Base-by-base conservation (phyloP, 768 basidiomycete genomes). In the Mycena metata region DNA sequence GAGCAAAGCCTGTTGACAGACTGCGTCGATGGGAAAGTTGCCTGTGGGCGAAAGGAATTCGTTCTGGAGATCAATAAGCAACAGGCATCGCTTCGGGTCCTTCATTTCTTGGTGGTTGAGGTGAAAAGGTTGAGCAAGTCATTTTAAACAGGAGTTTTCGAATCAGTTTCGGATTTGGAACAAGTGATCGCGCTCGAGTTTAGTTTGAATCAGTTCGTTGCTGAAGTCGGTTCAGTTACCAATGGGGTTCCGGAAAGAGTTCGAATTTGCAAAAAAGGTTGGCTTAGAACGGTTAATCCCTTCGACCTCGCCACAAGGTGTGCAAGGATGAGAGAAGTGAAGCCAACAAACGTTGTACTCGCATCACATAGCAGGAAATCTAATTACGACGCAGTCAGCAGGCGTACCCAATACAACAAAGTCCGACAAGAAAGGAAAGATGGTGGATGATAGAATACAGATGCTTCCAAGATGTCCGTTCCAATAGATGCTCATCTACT, bases 51-150 rank as follows among this genome's bases (percentile, higher is more conserved):
- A 72, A 42, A 76, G 69, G 57, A 75, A 79, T 41, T 77, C 77
- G 57, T 77, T 76, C 64, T 78, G 77, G 19, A 76, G 67, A 62
- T 79, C 75, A 43, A 78, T 65, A 30, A 79, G 60, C n/a, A 77
- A 36, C 45, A 79, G 75, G 55, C 73, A 73, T 5, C 52, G 58
- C 49, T 55, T 57, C 23, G 41, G 43, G 35, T 54, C 26, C 12
- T 47, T 55, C 63, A 64, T 64, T 30, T 21, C 15, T 33, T 36
- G 5, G 35, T 36, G 30, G 46, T 60, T 46, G 30, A n/a, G 36
- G 36, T 47, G 46, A 49, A 60, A 33, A 12, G 10, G n/a, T 30
- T 9, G 39, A 17, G 15, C 15, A 15, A 3, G 16, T 11, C n/a
- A 49, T 23, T 51, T 51, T 35, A 66, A n/a, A 23, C 9, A 15